Evolutionary conservation across 495 filamentous ascomycete genomes (phyloP).

Genomic region (Schizothecium vesticola): DNA sequence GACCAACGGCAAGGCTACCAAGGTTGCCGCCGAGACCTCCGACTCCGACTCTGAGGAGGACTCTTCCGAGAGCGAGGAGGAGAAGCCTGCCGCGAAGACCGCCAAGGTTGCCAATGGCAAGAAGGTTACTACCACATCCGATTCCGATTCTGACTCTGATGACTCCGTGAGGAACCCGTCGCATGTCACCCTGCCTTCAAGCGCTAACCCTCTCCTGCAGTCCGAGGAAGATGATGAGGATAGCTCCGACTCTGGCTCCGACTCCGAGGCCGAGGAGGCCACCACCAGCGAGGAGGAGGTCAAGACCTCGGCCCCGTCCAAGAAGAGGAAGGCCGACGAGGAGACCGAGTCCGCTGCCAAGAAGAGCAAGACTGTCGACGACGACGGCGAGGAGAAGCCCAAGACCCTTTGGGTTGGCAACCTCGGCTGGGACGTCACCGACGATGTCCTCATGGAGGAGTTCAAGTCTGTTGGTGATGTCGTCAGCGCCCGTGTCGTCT

Average conservation of each 20-base stretch:
- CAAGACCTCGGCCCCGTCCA: conserved; percentile 39
- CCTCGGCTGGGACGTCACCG: conserved; percentile 91
- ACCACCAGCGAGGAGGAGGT: conserved; percentile 27
- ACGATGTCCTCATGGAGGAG: conserved; percentile 80
- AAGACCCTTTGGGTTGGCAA: conserved; percentile 79
- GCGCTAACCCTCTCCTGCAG: conserved; percentile 16
- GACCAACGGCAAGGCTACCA: conserved; percentile 10
- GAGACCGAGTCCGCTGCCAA: conserved; percentile 59
- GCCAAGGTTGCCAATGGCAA: conserved; percentile 33
- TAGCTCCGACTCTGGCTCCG: conserved; percentile 22
- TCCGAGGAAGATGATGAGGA: conserved; percentile 24
- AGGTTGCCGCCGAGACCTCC: conserved; percentile 35
- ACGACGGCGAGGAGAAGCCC: conserved; percentile 46
- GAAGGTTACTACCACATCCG: conserved; percentile 17
- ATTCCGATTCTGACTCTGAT: conserved; percentile 36
- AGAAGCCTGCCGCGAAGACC: conserved; percentile 39
- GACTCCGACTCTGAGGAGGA: conserved; percentile 14
- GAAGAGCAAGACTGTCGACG: conserved; percentile 58
- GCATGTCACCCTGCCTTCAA: conserved; percentile 19
- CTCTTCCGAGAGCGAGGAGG: conserved; percentile 22
- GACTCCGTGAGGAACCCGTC: conserved; percentile 25
- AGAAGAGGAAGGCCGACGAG: conserved; percentile 53
- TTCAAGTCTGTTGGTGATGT: conserved; percentile 82
- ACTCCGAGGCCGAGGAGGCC: conserved; percentile 39
- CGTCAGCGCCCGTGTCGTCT: conserved; percentile 70